Evolutionary conservation across 345 rosid genomes (phyloP).

Genomic region (Hibiscus syriacus): DNA sequence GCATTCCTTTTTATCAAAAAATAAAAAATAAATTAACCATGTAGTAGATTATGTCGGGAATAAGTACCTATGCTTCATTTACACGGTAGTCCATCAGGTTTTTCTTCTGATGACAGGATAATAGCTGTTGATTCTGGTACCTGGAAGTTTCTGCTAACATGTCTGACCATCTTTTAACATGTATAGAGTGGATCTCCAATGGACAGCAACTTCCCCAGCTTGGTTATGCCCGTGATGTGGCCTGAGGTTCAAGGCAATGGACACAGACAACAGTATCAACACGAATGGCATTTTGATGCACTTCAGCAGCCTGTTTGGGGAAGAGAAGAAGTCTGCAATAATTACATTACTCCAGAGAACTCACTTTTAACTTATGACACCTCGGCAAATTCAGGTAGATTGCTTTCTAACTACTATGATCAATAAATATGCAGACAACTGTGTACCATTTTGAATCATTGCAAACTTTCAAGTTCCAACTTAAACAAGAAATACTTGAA

Average conservation of each 20-base stretch:
- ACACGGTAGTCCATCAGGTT: not conserved
- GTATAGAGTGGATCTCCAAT: slow-evolving; percentile 54
- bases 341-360: slow-evolving; percentile 44
- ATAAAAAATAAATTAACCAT: not conserved
- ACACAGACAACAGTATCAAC: slow-evolving; percentile 57
- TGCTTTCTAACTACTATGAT: not conserved
- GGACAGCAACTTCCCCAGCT: slow-evolving; percentile 54
- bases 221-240: slow-evolving; percentile 60
- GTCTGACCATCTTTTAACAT: not conserved
- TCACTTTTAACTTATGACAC: slow-evolving; percentile 66
- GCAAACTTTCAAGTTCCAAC: no score
- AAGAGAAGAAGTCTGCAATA: slow-evolving; percentile 48
- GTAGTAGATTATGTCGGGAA: not conserved
- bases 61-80: not conserved
- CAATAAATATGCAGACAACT: not conserved
- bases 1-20: no score
- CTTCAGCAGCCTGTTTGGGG: slow-evolving; percentile 66
- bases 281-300: slow-evolving; percentile 59
- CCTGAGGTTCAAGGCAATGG: slow-evolving; percentile 49
- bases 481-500: no score
- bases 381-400: slow-evolving; percentile 61
- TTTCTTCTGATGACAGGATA: no score
- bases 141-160: slow-evolving; percentile 9
- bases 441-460: not conserved
- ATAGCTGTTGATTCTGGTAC: no score